Conservation (phyloP, 176 grass and related monocot genomes). For the Dendrocalamus sinicus region DNA sequence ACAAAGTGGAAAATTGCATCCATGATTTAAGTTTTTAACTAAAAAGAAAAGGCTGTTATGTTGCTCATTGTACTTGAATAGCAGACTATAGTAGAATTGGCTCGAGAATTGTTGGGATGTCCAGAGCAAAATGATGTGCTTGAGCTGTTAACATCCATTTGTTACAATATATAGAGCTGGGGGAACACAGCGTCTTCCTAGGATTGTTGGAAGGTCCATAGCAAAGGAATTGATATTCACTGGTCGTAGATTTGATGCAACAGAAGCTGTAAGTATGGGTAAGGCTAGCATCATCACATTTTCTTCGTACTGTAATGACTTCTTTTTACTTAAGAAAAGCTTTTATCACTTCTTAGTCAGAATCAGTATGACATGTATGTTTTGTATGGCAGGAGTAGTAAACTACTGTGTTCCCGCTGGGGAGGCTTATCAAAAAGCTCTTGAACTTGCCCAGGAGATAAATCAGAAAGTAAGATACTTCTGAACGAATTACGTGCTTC, state of each 20-base stretch:
- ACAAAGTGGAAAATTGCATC: not conserved
- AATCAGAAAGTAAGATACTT: conserved; percentile 68
- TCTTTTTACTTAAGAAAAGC: not conserved
- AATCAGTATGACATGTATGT: not conserved
- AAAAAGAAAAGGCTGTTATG: not conserved
- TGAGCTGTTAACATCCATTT: conserved; percentile 41
- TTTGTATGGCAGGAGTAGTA: conserved; percentile 63
- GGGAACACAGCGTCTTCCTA: conserved; percentile 86
- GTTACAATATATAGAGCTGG: conserved; percentile 67
- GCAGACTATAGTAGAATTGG: not conserved
- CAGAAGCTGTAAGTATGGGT: conserved; percentile 74
- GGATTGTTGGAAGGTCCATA: conserved; percentile 77
- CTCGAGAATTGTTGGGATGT: not conserved
- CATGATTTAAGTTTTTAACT: not conserved
- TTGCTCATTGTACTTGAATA: not conserved
- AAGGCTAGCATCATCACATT: not conserved
- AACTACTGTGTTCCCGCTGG: conserved; percentile 86
- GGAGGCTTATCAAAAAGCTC: conserved; percentile 69
- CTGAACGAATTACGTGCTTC: not conserved
- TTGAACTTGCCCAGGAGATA: conserved; percentile 80
- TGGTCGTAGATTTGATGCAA: conserved; percentile 73
- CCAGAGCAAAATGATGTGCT: conserved; percentile 31
- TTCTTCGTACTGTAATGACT: conserved; percentile 19
- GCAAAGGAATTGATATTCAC: conserved; percentile 97
- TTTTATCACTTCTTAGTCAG: not conserved